Evolutionary conservation across 2,329 filamentous ascomycete species (phyloP).

Genomic region (Alternaria hordeiaustralica): DNA sequence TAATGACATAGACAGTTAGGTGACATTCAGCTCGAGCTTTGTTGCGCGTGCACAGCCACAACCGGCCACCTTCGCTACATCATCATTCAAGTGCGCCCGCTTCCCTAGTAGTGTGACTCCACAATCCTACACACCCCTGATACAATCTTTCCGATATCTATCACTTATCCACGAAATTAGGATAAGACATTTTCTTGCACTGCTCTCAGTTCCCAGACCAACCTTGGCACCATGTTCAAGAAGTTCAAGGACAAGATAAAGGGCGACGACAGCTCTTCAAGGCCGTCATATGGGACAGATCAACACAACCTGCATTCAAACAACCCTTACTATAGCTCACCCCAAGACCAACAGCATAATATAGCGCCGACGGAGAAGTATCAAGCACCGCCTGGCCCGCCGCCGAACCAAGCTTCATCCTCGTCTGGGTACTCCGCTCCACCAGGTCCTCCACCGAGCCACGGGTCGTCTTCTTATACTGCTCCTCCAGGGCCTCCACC

Average conservation of each 20-base stretch:
- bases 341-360: slow-evolving; percentile 23
- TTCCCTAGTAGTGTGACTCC: background rate
- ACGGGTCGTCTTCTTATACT: slow-evolving; percentile 26
- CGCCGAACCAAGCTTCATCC: slow-evolving; percentile 27
- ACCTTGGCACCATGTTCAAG: slow-evolving; percentile 37
- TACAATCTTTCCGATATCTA: too few species aligned
- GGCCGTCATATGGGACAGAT: slow-evolving; percentile 19
- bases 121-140: background rate
- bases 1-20: slow-evolving; percentile 12
- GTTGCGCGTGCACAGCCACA: slow-evolving; percentile 12
- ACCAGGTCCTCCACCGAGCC: slow-evolving; percentile 25
- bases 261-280: slow-evolving; percentile 30
- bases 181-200: background rate
- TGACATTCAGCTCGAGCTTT: background rate
- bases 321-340: slow-evolving; percentile 33
- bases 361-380: slow-evolving; percentile 31
- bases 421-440: slow-evolving; percentile 29
- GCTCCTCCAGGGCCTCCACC: slow-evolving; percentile 29
- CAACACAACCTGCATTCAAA: slow-evolving; percentile 34
- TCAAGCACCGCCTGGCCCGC: slow-evolving; percentile 39
- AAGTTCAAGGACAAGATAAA: slow-evolving; percentile 47
- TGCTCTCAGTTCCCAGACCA: background rate
- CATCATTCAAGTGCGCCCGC: background rate
- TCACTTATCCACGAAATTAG: too few species aligned
- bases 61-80: slow-evolving; percentile 2